Percentiles rank a stretch among this genome's conserved stretches.
phyloP scores from a whole-genome alignment of 1,284 basidiomycete species.

The Cerrena zonata region DNA sequence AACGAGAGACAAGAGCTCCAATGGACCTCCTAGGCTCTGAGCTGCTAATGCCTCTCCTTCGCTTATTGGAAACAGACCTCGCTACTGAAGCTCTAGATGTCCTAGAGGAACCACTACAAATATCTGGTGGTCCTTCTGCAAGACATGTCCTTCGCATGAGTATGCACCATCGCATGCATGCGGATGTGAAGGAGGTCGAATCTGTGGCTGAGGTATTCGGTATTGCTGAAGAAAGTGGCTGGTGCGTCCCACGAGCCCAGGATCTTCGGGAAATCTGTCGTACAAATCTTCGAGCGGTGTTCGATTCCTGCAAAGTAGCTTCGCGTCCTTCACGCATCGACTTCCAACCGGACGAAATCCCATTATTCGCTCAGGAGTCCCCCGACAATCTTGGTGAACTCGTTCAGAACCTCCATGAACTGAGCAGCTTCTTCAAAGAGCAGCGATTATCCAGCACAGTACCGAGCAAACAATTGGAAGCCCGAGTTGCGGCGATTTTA shows the following conservation, averaged over 20 bases:
- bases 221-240: slow-evolving; percentile 74
- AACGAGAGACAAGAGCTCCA: slow-evolving; percentile 71
- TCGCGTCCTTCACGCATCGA: slow-evolving; percentile 69
- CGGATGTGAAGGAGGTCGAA: slow-evolving; percentile 39
- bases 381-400: slow-evolving; percentile 77
- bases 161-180: slow-evolving; percentile 52
- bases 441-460: slow-evolving; percentile 26
- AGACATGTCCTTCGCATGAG: slow-evolving; percentile 86
- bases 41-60: slow-evolving; percentile 83
- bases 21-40: slow-evolving; percentile 77
- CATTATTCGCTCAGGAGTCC: slow-evolving; percentile 30
- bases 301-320: slow-evolving; percentile 74
- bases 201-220: slow-evolving; percentile 73
- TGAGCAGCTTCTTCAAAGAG: slow-evolving; percentile 83
- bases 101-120: slow-evolving; percentile 80
- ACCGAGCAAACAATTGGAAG: slow-evolving; percentile 61
- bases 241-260: slow-evolving; percentile 73
- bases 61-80: slow-evolving; percentile 80
- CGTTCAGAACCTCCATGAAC: slow-evolving; percentile 80
- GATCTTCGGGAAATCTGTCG: slow-evolving; percentile 60
- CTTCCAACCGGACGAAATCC: slow-evolving; percentile 51
- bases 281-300: slow-evolving; percentile 75
- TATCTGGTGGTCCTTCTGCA: slow-evolving; percentile 70
- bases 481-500: slow-evolving; percentile 72
- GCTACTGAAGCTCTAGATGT: slow-evolving; percentile 85